Evolutionary conservation across 1,284 basidiomycete species (phyloP).

Genomic region (Heterobasidion annosum): DNA sequence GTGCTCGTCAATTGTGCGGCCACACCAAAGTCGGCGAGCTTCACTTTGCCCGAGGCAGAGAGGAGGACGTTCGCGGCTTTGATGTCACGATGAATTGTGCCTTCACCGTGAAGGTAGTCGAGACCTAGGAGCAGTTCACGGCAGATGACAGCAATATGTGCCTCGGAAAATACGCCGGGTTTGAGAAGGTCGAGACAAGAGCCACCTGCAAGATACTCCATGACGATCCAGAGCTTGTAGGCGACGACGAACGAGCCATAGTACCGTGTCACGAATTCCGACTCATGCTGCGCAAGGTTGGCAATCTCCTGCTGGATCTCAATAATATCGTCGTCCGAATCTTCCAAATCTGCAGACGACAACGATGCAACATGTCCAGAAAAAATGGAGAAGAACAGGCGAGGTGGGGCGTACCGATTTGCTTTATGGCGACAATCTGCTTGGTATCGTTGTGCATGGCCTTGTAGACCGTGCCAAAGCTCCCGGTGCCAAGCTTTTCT

Average conservation of each 20-base stretch:
- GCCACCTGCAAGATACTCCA: constrained; percentile 99
- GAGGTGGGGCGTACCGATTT: constrained; percentile 64
- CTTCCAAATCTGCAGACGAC: constrained; percentile 57
- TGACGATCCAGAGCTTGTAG: constrained; percentile 98
- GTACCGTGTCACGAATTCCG: constrained; percentile 92
- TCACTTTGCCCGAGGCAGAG: constrained; percentile 86
- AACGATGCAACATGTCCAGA: neutral
- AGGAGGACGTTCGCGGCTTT: constrained; percentile 96
- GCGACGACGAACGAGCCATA: constrained; percentile 96
- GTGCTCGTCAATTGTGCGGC: constrained; percentile 89
- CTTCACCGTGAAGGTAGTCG: constrained; percentile 90
- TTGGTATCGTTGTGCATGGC: constrained; percentile 91
- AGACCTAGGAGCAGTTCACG: constrained; percentile 91
- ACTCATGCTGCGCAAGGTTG: constrained; percentile 91
- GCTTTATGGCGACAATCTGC: constrained; percentile 95
- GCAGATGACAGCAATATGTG: constrained; percentile 90
- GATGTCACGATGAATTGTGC: constrained; percentile 97
- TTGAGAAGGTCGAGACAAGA: constrained; percentile 95
- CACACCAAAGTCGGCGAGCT: constrained; percentile 95
- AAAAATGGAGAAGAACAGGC: neutral
- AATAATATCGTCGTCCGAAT: constrained; percentile 90
- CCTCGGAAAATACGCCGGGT: constrained; percentile 83
- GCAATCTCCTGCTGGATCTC: constrained; percentile 98
- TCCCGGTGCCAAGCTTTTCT: constrained; percentile 96
- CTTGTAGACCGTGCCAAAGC: constrained; percentile 96